Evolutionary conservation across 2,329 filamentous ascomycete species (phyloP).

Genomic region (Ophiostoma australiae): DNA sequence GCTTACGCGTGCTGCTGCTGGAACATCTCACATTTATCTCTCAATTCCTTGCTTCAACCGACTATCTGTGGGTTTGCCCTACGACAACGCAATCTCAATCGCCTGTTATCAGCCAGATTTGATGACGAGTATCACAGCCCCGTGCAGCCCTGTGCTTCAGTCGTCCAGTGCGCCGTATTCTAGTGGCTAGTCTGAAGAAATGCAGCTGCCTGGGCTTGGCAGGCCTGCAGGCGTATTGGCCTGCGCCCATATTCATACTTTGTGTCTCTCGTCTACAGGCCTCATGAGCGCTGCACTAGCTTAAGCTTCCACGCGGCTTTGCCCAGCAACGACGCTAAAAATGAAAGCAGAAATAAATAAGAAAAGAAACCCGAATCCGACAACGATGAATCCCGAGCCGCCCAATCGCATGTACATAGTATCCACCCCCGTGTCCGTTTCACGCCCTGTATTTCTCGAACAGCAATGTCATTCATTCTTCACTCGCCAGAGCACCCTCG

Average conservation of each 20-base stretch:
- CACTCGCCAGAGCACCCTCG: background rate
- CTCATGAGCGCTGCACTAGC: background rate
- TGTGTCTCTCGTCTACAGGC: background rate
- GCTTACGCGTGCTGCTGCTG: background rate
- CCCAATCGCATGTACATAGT: background rate
- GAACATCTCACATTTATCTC: background rate
- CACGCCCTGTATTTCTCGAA: background rate
- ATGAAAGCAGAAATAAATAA: background rate
- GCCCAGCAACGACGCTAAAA: constrained; percentile 23
- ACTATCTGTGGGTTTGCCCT: background rate
- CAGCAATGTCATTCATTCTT: constrained; percentile 10
- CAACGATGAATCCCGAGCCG: background rate
- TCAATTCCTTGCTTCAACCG: background rate
- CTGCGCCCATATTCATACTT: background rate
- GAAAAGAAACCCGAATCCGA: background rate
- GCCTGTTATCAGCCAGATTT: background rate
- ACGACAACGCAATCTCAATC: background rate
- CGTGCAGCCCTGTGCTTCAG: background rate
- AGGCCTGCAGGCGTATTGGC: background rate
- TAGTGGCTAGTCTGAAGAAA: background rate
- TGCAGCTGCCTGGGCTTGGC: constrained; percentile 6
- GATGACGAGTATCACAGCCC: background rate
- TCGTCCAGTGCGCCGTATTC: background rate
- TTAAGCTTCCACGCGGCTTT: background rate
- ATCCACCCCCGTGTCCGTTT: background rate